A percentile compares a stretch with the other conserved stretches of the same genome.
phyloP scores from a whole-genome alignment of 495 filamentous ascomycete species.

The Penicillium soppii region DNA sequence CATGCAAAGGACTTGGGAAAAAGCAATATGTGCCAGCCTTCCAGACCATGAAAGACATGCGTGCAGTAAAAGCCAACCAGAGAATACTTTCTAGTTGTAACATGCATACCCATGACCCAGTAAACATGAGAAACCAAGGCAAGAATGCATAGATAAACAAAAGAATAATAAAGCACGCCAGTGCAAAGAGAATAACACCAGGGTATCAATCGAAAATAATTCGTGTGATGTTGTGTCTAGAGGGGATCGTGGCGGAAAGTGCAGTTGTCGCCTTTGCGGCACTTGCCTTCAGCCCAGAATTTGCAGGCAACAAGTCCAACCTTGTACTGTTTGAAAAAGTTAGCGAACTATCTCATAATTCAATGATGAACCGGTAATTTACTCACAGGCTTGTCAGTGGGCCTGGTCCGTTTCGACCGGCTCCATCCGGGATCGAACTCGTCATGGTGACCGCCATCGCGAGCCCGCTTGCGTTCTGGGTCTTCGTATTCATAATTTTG shows the following conservation, averaged over 20 bases:
- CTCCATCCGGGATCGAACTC: slow-evolving; percentile 31
- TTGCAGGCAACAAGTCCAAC: slow-evolving; percentile 59
- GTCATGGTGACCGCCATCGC: slow-evolving; percentile 33
- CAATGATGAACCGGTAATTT: not conserved
- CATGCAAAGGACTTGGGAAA: slow-evolving; percentile 2
- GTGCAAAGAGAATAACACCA: not conserved
- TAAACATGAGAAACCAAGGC: not conserved
- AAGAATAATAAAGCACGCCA: not conserved
- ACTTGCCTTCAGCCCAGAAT: slow-evolving; percentile 77
- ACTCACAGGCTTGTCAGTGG: slow-evolving; percentile 39
- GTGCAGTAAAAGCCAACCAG: slow-evolving; percentile 9
- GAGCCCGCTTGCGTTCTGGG: slow-evolving; percentile 45
- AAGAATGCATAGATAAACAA: slow-evolving; percentile 4
- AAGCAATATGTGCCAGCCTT: slow-evolving; percentile 1
- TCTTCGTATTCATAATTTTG: slow-evolving; percentile 35
- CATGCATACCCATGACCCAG: slow-evolving; percentile 5
- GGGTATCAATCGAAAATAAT: slow-evolving; percentile 10
- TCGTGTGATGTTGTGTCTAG: not conserved
- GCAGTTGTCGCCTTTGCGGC: slow-evolving; percentile 80
- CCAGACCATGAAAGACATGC: slow-evolving; percentile 2
- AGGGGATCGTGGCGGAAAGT: slow-evolving; percentile 67
- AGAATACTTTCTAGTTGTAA: slow-evolving; percentile 4
- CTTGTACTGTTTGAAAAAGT: slow-evolving; percentile 32
- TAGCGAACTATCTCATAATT: slow-evolving; percentile 6
- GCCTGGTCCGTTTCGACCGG: slow-evolving; percentile 35